Evolutionary conservation across 192 early-diverging fungal genomes (phyloP), one percentile per base, ranked within the genome.

Genomic region (Kickxella alabastrina): DNA sequence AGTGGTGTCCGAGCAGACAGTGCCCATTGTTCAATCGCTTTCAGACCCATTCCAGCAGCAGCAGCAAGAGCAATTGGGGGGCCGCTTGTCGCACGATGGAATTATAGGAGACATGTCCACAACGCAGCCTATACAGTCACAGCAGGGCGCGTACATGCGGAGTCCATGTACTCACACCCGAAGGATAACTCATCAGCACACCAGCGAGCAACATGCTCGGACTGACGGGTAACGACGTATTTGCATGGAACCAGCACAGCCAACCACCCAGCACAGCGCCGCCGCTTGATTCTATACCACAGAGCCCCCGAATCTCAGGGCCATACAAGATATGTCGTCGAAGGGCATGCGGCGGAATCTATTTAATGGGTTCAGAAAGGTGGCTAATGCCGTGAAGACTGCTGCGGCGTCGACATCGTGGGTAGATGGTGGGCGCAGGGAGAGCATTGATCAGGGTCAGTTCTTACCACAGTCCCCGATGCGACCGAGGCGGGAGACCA

Each of bases 321-420:
- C n/a, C n/a, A n/a, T n/a, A n/a, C n/a, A n/a, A n/a, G n/a, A n/a
- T n/a, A n/a, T n/a, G 45, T 32, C 34, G 34, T 4, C 31, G 1
- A 32, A 34, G 13, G 63, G 62, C 21, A 43, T 64, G 43, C 55
- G 65, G 6, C 32, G 49, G 13, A 68, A 68, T 37, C 22, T 75
- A 15, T 32, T 75, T 21, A 57, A 56, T 34, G 60, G 65, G 27
- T 59, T 75, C 53, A 59, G 48, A 15, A 65, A 65, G 12, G 72
- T 68, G 21, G 72, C 65, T 15, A 59, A 75, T 29, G 72, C 72
- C 0, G 72, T 75, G 10, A 68, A 68, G 15, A 57, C 65, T 0
- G 72, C 72, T 5, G 65, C 57, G 10, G 50, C 39, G 15, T 40
- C 27, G 4, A 43, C 46, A 5, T 39, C 46, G 10, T 41, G 46